Conservation (phyloP, 2,329 filamentous ascomycete genomes). For the Trichoderma arundinaceum region DNA sequence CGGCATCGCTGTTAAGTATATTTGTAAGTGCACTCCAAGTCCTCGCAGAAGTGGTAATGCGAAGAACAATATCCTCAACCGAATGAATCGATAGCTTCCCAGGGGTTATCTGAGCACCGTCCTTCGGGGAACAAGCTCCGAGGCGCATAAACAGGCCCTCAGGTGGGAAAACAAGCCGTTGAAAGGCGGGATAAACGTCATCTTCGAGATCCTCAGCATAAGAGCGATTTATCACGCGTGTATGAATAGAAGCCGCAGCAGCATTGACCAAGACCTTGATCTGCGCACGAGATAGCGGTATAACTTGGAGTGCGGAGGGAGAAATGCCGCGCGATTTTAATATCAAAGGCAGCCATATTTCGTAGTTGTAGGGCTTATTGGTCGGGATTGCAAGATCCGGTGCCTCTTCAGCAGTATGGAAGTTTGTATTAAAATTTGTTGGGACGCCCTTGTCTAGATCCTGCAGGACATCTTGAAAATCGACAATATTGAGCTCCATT, state of each 20-base stretch:
- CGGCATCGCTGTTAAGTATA: slow-evolving; percentile 33
- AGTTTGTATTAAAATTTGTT: slow-evolving; percentile 45
- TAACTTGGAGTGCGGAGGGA: slow-evolving; percentile 38
- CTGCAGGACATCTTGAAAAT: slow-evolving; percentile 30
- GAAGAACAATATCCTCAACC: slow-evolving; percentile 44
- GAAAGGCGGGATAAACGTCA: slow-evolving; percentile 39
- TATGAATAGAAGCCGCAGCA: slow-evolving; percentile 44
- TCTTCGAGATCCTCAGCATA: slow-evolving; percentile 45
- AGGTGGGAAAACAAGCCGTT: slow-evolving; percentile 39
- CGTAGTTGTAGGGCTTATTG: slow-evolving; percentile 47
- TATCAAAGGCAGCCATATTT: slow-evolving; percentile 51
- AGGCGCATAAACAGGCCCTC: slow-evolving; percentile 52
- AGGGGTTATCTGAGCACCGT: slow-evolving; percentile 40
- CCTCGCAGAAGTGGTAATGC: slow-evolving; percentile 47
- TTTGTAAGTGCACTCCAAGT: slow-evolving; percentile 45
- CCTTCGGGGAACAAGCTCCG: slow-evolving; percentile 52
- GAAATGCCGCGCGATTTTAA: slow-evolving; percentile 43
- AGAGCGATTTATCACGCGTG: slow-evolving; percentile 39
- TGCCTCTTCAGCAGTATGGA: slow-evolving; percentile 43
- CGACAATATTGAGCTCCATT: slow-evolving; percentile 33
- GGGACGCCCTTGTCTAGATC: slow-evolving; percentile 31
- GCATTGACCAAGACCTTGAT: slow-evolving; percentile 41
- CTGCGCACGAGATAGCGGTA: slow-evolving; percentile 41
- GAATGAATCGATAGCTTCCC: slow-evolving; percentile 41
- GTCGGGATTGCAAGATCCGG: slow-evolving; percentile 40